Conservation (phyloP, 208 protist species). For the Trichomonas vaginalis region DNA sequence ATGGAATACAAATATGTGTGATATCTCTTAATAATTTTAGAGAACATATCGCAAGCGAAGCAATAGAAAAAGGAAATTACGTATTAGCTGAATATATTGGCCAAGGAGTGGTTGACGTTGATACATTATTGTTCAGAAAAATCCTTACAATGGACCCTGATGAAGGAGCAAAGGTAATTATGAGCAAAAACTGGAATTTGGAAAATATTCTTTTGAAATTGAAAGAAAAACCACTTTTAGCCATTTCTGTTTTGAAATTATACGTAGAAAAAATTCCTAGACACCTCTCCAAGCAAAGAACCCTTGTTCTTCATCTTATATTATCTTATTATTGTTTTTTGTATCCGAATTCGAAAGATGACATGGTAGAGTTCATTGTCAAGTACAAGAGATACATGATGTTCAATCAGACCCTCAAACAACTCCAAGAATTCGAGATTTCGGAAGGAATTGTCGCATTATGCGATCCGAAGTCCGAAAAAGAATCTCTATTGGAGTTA, state of each 20-base stretch:
- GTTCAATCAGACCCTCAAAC: not conserved
- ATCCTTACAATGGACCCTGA: not conserved
- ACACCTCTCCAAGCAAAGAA: not conserved
- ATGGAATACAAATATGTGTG: not conserved
- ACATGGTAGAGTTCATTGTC: not conserved
- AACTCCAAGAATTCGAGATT: not conserved
- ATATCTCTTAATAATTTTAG: not conserved
- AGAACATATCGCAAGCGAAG: not conserved
- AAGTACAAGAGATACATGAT: not conserved
- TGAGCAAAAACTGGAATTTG: not conserved
- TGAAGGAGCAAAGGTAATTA: not conserved
- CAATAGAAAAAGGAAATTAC: not conserved
- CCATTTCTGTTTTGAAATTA: not conserved
- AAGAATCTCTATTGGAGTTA: not conserved
- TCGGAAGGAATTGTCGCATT: not conserved
- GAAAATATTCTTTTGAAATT: not conserved
- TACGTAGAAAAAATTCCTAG: not conserved
- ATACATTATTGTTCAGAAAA: not conserved
- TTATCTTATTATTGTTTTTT: not conserved
- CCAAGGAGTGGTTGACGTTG: not conserved
- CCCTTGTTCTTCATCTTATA: not conserved
- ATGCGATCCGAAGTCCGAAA: not conserved
- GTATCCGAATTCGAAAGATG: not conserved
- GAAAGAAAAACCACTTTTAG: not conserved
- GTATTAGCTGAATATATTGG: not conserved